These are phyloP conservation scores for Mycena alexandri DNA, from an alignment of 768 basidiomycete genomes.

Conservation along the genomic window DNA sequence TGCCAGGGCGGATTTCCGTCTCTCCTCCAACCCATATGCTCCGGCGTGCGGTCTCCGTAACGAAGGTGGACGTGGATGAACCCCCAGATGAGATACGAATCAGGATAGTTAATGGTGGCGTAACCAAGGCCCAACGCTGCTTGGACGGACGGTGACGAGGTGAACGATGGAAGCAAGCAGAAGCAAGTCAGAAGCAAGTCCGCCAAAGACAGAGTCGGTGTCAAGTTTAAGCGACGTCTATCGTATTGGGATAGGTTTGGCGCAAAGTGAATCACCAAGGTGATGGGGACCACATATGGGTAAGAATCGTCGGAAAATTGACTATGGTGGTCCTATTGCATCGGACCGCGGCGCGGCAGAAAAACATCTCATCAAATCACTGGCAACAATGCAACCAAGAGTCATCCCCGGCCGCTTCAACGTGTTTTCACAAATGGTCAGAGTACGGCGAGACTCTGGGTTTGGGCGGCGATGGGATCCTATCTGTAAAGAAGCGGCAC, in stretches of 20 bases:
- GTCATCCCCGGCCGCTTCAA: too few relatives aligned
- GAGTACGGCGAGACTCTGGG: not conserved
- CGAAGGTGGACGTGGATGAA: not conserved
- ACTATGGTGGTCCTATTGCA: not conserved
- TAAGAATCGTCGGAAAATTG: constrained; percentile 10
- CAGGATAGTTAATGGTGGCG: constrained; percentile 18
- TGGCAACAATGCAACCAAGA: too few relatives aligned
- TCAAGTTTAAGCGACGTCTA: constrained; percentile 20
- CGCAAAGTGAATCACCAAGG: constrained; percentile 9
- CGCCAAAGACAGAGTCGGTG: not conserved
- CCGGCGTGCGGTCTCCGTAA: not conserved
- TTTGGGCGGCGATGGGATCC: constrained; percentile 8
- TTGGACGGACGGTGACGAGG: not conserved
- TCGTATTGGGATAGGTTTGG: constrained; percentile 6
- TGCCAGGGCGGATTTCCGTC: too few relatives aligned
- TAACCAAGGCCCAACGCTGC: constrained; percentile 4
- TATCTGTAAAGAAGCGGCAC: not conserved
- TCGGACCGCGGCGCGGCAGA: not conserved
- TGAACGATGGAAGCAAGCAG: constrained; percentile 5
- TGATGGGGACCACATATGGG: not conserved
- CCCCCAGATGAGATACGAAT: constrained; percentile 21
- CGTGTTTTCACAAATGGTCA: not conserved
- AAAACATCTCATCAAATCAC: not conserved
- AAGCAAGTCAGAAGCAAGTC: too few relatives aligned
- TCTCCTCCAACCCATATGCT: constrained; percentile 21